These are phyloP conservation scores for Heliamphora exappendiculata DNA, from an alignment of 148 eudicot species.

Conservation along the genomic window DNA sequence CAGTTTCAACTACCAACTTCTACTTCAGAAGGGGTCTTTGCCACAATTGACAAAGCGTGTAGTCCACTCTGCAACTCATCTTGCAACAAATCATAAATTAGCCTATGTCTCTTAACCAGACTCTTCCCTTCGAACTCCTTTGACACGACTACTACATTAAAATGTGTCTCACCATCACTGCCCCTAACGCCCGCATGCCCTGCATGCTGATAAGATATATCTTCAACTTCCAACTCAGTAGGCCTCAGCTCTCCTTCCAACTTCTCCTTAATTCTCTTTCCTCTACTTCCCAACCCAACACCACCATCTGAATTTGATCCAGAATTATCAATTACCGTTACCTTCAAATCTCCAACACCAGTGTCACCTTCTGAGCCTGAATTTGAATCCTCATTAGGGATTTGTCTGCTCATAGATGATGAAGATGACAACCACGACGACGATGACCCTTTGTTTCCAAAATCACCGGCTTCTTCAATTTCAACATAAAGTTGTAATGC, in stretches of 20 bases:
- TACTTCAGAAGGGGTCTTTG: conserved; percentile 70
- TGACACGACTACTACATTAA: conserved; percentile 66
- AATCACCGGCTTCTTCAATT: conserved; percentile 35
- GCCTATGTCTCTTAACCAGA: conserved; percentile 83
- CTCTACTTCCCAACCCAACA: conserved; percentile 46
- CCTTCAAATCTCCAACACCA: conserved; percentile 10
- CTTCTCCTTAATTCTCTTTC: conserved; percentile 55
- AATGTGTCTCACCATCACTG: conserved; percentile 80
- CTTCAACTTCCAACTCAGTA: conserved; percentile 50
- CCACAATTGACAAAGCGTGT: conserved; percentile 78
- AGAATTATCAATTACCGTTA: conserved; percentile 12
- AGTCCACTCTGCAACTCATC: conserved; percentile 81
- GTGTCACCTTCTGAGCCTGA: conserved; percentile 13
- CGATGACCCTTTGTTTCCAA: background rate
- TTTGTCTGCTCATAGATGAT: background rate
- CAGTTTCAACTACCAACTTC: conserved; percentile 12
- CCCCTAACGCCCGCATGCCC: conserved; percentile 72
- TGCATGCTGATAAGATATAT: conserved; percentile 85
- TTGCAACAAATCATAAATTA: conserved; percentile 65
- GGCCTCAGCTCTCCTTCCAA: conserved; percentile 64
- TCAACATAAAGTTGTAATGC: conserved; percentile 58
- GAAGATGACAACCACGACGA: background rate
- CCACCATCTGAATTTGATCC: conserved; percentile 11
- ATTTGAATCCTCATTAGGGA: conserved; percentile 7
- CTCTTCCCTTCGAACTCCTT: conserved; percentile 79